Base-by-base conservation (phyloP, 768 basidiomycete genomes). In the Tylopilus cervinicoccineus region DNA sequence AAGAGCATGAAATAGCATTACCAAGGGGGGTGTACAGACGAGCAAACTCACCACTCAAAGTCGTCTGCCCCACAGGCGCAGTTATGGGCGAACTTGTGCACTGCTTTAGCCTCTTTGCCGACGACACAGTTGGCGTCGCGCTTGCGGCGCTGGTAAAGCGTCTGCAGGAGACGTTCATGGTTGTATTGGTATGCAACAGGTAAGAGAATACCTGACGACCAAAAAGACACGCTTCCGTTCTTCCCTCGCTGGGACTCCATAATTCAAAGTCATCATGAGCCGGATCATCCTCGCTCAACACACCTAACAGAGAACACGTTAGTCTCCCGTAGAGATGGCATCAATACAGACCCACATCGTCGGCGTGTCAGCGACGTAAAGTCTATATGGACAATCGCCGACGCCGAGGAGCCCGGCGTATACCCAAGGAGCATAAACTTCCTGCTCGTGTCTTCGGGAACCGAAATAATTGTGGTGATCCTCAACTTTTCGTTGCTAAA, bases 191-290 rank as follows among this genome's bases (percentile, higher is more conserved):
- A 28, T 16, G 45, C n/a, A 29, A 9, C 28, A 17, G 19, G 19
- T 4, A 19, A 23, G 13, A 6, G 50, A 70, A 33, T 43, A 90
- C 92, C 78, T 91, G 88, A 50, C 88, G 79, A 19, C 96, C 96
- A 55, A 98, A 99, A 23, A 98, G 70, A 68, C 96, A 99, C 8
- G 73, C 72, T 61, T 98, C 93, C 28, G 78, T 71, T n/a, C 96
- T 81, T 38, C 83, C 84, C 61, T 94, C 87, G 49, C 88, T 90
- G 0, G 95, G 96, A 62, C 88, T 93, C 96, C 96, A 98, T 2
- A 96, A 70, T 64, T 98, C 94, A 62, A 98, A 98, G 70, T 99
- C 96, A 61, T 97, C 94, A 32, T 84, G 71, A 16, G 76, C 77
- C 7, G 93, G 85, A 59, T 96, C 71, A 1, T 92, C 77, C 5